phyloP scores from a whole-genome alignment of 331 rosid genomes.

The Prunus yedoensis region DNA sequence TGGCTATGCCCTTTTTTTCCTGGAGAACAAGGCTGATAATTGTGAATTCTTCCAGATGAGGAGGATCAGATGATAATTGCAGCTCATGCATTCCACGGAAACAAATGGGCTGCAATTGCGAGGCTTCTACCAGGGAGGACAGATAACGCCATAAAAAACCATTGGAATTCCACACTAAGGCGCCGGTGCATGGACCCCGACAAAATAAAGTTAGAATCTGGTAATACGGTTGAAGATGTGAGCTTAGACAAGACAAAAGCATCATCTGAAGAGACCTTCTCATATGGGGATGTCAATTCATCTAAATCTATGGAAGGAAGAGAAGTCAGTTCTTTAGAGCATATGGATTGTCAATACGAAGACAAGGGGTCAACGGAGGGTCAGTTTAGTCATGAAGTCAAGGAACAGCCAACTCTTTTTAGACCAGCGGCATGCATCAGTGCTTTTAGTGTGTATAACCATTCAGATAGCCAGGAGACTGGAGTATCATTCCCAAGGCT shows the following conservation, averaged over 20 bases:
- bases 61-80: constrained; percentile 73
- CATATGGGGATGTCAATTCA: constrained; percentile 59
- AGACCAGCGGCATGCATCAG: constrained; percentile 78
- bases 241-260: constrained; percentile 63
- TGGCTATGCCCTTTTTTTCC: background rate
- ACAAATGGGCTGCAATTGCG: constrained; percentile 75
- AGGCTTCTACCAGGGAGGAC: constrained; percentile 69
- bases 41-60: constrained; percentile 52
- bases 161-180: constrained; percentile 73
- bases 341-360: constrained; percentile 39
- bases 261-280: constrained; percentile 67
- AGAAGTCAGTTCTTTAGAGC: constrained; percentile 44
- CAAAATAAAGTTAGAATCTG: constrained; percentile 42
- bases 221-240: constrained; percentile 37
- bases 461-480: constrained; percentile 51
- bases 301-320: constrained; percentile 48
- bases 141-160: constrained; percentile 71
- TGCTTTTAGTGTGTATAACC: constrained; percentile 67
- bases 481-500: constrained; percentile 41
- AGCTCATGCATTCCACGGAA: constrained; percentile 73
- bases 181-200: constrained; percentile 56
- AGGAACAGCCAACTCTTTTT: constrained; percentile 61
- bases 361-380: constrained; percentile 39
- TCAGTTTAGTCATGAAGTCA: constrained; percentile 44
- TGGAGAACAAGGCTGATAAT: background rate